Percentiles rank a stretch among this genome's conserved stretches.
These are phyloP conservation scores for Acacia melanoxylon DNA, from an alignment of 306 rosid species.

Conservation along the genomic window DNA sequence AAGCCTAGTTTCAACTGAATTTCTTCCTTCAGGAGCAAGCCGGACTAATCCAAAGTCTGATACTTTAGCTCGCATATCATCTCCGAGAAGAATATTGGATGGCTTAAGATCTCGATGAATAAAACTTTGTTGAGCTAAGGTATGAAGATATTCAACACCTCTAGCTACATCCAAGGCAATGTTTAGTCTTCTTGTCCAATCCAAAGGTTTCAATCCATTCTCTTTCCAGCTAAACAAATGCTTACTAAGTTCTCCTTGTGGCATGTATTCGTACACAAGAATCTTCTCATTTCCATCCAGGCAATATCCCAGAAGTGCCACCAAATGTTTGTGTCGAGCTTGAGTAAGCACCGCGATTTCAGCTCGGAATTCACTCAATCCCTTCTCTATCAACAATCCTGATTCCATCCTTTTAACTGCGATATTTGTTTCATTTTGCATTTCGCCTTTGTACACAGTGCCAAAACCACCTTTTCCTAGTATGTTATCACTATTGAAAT, in stretches of 20 bases:
- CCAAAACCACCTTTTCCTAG: conserved; percentile 96
- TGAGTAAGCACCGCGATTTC: conserved; percentile 86
- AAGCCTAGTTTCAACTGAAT: conserved; percentile 80
- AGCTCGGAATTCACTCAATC: conserved; percentile 81
- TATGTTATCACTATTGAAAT: conserved; percentile 72
- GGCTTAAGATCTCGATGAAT: conserved; percentile 93
- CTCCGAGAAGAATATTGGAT: conserved; percentile 79
- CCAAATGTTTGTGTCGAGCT: conserved; percentile 91
- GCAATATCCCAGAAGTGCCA: conserved; percentile 80
- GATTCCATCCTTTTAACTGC: conserved; percentile 94
- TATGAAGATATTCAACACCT: conserved; percentile 88
- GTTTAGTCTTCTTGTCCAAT: conserved; percentile 81
- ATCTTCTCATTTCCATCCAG: conserved; percentile 85
- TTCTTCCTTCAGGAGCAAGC: conserved; percentile 80
- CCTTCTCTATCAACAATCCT: conserved; percentile 66
- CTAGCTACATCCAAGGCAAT: conserved; percentile 92
- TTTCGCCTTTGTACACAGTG: conserved; percentile 82
- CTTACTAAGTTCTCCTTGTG: conserved; percentile 82
- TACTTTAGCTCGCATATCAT: conserved; percentile 94
- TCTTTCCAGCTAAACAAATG: conserved; percentile 77
- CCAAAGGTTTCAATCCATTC: conserved; percentile 54
- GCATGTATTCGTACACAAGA: conserved; percentile 87
- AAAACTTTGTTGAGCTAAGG: conserved; percentile 90
- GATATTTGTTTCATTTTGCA: conserved; percentile 80
- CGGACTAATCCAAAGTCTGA: conserved; percentile 89